These are phyloP conservation scores for Purshia tridentata DNA, from an alignment of 306 rosid genomes.

Conservation along the genomic window DNA sequence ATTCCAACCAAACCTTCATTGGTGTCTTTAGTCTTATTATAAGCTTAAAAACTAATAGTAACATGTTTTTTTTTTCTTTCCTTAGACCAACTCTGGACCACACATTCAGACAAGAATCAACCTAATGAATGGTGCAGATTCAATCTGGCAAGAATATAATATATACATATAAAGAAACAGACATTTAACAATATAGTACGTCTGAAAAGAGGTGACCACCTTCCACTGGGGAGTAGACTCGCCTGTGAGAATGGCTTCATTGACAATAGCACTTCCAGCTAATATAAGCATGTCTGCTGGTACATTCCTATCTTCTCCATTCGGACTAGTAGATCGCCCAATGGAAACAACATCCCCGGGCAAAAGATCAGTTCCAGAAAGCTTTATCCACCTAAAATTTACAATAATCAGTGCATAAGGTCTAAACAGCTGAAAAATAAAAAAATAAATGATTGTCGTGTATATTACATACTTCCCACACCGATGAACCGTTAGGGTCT, in stretches of 20 bases:
- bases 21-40: background rate
- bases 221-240: constrained; percentile 99
- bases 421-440: background rate
- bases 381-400: constrained; percentile 78
- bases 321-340: constrained; percentile 80
- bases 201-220: constrained; percentile 59
- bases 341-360: constrained; percentile 98
- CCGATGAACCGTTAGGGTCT: constrained; percentile 89
- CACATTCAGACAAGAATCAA: too few species aligned
- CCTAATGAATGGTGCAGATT: too few species aligned
- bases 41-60: background rate
- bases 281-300: constrained; percentile 98
- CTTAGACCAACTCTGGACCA: too few species aligned
- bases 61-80: background rate
- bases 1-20: too few species aligned
- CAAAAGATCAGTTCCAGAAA: constrained; percentile 87
- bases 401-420: constrained; percentile 21
- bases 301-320: constrained; percentile 93
- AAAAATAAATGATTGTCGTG: constrained; percentile 5
- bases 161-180: background rate
- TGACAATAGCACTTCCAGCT: constrained; percentile 94
- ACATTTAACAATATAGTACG: constrained; percentile 18
- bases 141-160: too few species aligned
- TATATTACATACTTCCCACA: constrained; percentile 84
- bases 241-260: constrained; percentile 99